phyloP scores from a whole-genome alignment of 257 asterid genomes.

The Schizonepeta tenuifolia region DNA sequence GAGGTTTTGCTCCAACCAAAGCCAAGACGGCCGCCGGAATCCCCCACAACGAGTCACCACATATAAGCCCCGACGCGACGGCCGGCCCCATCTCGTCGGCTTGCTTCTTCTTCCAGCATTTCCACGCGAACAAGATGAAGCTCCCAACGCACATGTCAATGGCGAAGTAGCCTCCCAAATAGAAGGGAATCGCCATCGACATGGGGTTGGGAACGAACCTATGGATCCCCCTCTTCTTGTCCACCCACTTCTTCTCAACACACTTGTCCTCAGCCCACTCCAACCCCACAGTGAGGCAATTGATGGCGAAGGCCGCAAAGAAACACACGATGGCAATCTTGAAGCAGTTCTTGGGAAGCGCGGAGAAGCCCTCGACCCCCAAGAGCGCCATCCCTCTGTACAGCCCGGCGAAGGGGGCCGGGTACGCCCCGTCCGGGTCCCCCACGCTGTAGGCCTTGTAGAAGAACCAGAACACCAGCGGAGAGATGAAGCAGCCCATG shows the following conservation, averaged over 20 bases:
- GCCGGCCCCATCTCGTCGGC: constrained; percentile 57
- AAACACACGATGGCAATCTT: constrained; percentile 47
- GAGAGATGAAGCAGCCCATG: constrained; percentile 53
- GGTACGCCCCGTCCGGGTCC: constrained; percentile 51
- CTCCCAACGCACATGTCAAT: constrained; percentile 84
- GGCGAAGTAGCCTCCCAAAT: constrained; percentile 66
- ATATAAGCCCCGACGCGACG: constrained; percentile 72
- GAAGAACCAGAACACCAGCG: constrained; percentile 67
- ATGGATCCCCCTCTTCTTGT: constrained; percentile 46
- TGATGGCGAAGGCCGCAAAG: constrained; percentile 38
- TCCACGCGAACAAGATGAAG: constrained; percentile 59
- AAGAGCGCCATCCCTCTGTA: constrained; percentile 60
- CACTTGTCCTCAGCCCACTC: no score
- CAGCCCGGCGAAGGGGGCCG: constrained; percentile 54
- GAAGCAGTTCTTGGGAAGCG: constrained; percentile 68
- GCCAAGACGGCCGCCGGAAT: constrained; percentile 70
- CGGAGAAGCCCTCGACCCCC: constrained; percentile 60
- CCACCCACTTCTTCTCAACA: constrained; percentile 37
- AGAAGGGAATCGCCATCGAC: constrained; percentile 90
- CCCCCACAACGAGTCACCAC: constrained; percentile 86
- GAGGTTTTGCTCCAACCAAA: constrained; percentile 52
- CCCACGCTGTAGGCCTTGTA: constrained; percentile 55
- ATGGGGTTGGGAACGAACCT: constrained; percentile 71
- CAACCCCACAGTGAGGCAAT: no score
- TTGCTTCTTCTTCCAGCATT: constrained; percentile 35